A percentile compares a stretch with the other conserved stretches of the same genome.
phyloP scores from a whole-genome alignment of 179 eudicot genomes.

The Spinacia oleracea region DNA sequence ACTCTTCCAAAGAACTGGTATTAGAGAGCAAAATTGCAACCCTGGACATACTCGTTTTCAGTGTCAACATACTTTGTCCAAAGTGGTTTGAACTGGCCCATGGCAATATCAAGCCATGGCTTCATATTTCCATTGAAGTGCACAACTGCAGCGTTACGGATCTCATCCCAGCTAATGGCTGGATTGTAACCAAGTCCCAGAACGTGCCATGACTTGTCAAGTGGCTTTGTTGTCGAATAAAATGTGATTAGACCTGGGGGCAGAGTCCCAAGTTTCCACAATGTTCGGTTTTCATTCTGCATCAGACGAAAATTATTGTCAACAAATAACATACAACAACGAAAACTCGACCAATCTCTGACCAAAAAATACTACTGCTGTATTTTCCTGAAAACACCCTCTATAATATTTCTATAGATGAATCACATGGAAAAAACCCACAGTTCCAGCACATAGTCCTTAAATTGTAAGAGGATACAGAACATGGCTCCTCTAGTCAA shows the following conservation, averaged over 20 bases:
- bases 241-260: constrained; percentile 81
- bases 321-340: neutral
- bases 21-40: constrained; percentile 66
- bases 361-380: neutral
- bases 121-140: constrained; percentile 91
- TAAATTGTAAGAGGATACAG: neutral
- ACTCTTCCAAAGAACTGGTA: neutral
- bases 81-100: constrained; percentile 75
- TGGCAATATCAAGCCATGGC: constrained; percentile 84
- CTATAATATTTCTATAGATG: neutral
- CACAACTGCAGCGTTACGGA: constrained; percentile 76
- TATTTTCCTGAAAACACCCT: neutral
- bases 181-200: constrained; percentile 84
- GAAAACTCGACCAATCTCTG: neutral
- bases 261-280: constrained; percentile 80
- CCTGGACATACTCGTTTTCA: constrained; percentile 65
- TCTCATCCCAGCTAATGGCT: constrained; percentile 73
- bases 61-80: constrained; percentile 75
- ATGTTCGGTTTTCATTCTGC: constrained; percentile 80
- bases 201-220: constrained; percentile 92
- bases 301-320: constrained; percentile 18
- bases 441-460: neutral
- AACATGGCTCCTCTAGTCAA: neutral
- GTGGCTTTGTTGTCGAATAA: constrained; percentile 78
- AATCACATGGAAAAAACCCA: neutral